Percentiles rank a stretch among this genome's conserved stretches.
These are phyloP conservation scores for Diaporthe humulicola DNA, from an alignment of 2,329 filamentous ascomycete species.

Conservation along the genomic window DNA sequence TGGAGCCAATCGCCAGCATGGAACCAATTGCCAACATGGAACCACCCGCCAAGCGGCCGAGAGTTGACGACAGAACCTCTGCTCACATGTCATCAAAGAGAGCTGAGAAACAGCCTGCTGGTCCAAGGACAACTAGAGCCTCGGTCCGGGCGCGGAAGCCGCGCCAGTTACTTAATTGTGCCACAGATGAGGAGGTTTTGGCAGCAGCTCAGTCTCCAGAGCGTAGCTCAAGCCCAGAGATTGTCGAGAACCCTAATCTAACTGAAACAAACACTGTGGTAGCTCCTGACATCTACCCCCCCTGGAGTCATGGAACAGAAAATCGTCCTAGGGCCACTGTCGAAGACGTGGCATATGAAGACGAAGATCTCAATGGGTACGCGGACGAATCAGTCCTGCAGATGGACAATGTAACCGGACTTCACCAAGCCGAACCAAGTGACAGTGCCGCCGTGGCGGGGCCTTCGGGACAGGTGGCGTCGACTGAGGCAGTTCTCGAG, in stretches of 20 bases:
- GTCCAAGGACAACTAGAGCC: background rate
- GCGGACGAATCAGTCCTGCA: too few species aligned
- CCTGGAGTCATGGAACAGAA: background rate
- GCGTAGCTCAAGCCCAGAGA: background rate
- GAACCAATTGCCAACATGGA: slow-evolving; percentile 1
- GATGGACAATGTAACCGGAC: too few species aligned
- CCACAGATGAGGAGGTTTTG: background rate
- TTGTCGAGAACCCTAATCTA: background rate
- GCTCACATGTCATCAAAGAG: background rate
- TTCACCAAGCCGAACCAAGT: background rate
- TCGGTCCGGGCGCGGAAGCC: background rate
- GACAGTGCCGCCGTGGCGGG: background rate
- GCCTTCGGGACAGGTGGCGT: background rate
- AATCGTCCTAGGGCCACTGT: background rate
- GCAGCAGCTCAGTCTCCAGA: background rate
- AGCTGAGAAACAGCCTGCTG: slow-evolving; percentile 5
- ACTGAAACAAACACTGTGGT: background rate
- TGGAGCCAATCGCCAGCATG: too few species aligned
- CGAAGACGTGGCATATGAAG: background rate
- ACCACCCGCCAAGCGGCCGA: background rate
- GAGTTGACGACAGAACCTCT: background rate
- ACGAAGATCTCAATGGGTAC: background rate
- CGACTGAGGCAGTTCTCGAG: background rate
- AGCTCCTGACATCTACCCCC: background rate
- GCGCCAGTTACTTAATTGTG: background rate